phyloP scores from a whole-genome alignment of 345 rosid genomes.

The Linum trigynum region DNA sequence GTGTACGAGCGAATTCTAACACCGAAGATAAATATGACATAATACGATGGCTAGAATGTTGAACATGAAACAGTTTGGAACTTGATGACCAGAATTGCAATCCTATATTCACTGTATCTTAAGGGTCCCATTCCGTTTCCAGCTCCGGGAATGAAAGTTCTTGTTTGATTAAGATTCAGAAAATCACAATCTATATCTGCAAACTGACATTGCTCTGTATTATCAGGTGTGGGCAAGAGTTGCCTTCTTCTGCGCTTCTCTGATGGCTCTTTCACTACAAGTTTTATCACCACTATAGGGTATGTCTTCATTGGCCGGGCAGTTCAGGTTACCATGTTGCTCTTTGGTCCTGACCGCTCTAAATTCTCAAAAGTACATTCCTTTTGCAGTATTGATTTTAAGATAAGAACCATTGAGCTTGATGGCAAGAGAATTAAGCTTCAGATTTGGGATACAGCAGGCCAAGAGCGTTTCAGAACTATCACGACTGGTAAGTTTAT shows the following conservation, averaged over 20 bases:
- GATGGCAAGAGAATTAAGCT: constrained; percentile 4
- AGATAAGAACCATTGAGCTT: constrained; percentile 7
- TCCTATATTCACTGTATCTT: too few species aligned
- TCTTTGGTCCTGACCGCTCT: background rate
- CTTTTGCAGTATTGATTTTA: background rate
- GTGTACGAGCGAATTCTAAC: too few species aligned
- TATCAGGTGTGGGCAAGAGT: constrained; percentile 3
- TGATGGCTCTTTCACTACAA: constrained; percentile 4
- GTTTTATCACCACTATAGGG: constrained; percentile 6
- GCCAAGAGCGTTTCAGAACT: constrained; percentile 4
- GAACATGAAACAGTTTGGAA: too few species aligned
- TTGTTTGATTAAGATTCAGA: background rate
- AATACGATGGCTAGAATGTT: too few species aligned
- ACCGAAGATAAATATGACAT: too few species aligned
- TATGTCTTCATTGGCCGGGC: background rate
- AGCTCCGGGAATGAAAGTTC: too few species aligned
- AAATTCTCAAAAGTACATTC: background rate
- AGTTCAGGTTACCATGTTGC: background rate
- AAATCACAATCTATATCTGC: background rate
- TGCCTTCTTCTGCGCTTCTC: constrained; percentile 3
- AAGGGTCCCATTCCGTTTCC: too few species aligned
- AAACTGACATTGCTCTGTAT: background rate
- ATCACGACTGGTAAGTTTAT: background rate
- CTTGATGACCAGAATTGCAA: too few species aligned
- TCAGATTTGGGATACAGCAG: constrained; percentile 7